These are phyloP conservation scores for Fonsecaea pugnacius DNA, from an alignment of 2,329 filamentous ascomycete species.

Conservation along the genomic window DNA sequence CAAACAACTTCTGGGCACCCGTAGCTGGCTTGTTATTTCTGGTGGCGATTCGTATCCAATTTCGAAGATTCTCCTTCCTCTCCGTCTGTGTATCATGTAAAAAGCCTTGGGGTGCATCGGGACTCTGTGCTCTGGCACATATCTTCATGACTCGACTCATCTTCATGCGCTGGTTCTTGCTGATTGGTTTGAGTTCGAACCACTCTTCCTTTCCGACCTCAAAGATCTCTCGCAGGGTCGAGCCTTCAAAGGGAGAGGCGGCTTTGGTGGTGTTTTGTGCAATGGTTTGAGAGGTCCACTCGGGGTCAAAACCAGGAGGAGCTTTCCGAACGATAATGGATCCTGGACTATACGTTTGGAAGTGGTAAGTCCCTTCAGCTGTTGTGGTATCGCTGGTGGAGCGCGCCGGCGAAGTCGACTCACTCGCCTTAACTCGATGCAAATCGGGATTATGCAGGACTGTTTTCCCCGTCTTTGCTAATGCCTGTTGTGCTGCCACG, in stretches of 20 bases:
- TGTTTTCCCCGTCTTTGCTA: slow-evolving; percentile 36
- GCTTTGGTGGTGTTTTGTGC: not conserved
- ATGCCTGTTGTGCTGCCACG: slow-evolving; percentile 34
- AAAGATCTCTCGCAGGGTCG: slow-evolving; percentile 28
- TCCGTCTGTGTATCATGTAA: not conserved
- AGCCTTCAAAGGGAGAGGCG: slow-evolving; percentile 10
- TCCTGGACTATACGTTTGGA: not conserved
- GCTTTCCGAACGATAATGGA: slow-evolving; percentile 13
- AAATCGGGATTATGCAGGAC: slow-evolving; percentile 35
- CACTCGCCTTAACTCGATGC: slow-evolving; percentile 23
- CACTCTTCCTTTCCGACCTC: slow-evolving; percentile 28
- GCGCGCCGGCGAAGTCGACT: slow-evolving; percentile 4
- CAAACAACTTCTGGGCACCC: slow-evolving; percentile 17
- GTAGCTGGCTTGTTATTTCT: slow-evolving; percentile 11
- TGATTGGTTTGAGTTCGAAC: slow-evolving; percentile 30
- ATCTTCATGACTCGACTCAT: slow-evolving; percentile 30
- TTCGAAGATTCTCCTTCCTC: slow-evolving; percentile 15
- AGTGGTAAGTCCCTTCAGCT: slow-evolving; percentile 5
- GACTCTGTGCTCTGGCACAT: slow-evolving; percentile 15
- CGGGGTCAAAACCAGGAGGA: slow-evolving; percentile 24
- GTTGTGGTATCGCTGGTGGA: slow-evolving; percentile 9
- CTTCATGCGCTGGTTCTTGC: slow-evolving; percentile 23
- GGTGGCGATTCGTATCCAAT: slow-evolving; percentile 11
- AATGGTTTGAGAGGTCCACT: not conserved
- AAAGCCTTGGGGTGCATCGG: slow-evolving; percentile 13